Evolutionary conservation across 495 filamentous ascomycete genomes (phyloP), one percentile per base, ranked within the genome.

Genomic region (Aspergillus carlsbadensis): DNA sequence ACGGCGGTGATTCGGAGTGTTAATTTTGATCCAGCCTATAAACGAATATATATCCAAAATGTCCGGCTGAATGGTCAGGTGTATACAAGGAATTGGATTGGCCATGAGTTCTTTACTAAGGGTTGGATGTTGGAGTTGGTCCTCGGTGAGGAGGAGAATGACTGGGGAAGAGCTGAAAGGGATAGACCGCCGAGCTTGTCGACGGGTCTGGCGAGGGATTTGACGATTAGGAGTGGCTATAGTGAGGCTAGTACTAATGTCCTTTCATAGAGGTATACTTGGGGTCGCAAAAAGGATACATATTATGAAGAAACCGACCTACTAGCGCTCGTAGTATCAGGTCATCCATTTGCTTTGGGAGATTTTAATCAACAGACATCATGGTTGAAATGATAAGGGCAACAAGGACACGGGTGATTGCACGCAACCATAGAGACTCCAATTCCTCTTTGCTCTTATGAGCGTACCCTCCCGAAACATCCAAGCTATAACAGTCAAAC

Each of bases 161-260:
- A 60, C 0, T 91, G 88, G 88, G 88, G 87, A 0, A 89, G 82
- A n/a, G n/a, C n/a, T n/a, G n/a, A n/a, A n/a, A n/a, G n/a, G n/a
- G n/a, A n/a, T n/a, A n/a, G n/a, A n/a, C n/a, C n/a, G n/a, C n/a
- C n/a, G n/a, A n/a, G n/a, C n/a, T n/a, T n/a, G n/a, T n/a, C n/a
- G n/a, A n/a, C n/a, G n/a, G n/a, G n/a, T n/a, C n/a, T n/a, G n/a
- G n/a, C n/a, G n/a, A n/a, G n/a, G n/a, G n/a, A n/a, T n/a, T n/a
- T n/a, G n/a, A n/a, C n/a, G n/a, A n/a, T n/a, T n/a, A n/a, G n/a
- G n/a, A n/a, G n/a, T n/a, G n/a, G n/a, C n/a, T n/a, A n/a, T n/a
- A n/a, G n/a, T n/a, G n/a, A n/a, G n/a, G n/a, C n/a, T n/a, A n/a
- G n/a, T n/a, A n/a, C n/a, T n/a, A n/a, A n/a, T n/a, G n/a, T n/a